Percentiles rank a stretch among this genome's conserved stretches.
Conservation (phyloP, 192 early-diverging fungal genomes). For the Coemansia aciculifera region DNA sequence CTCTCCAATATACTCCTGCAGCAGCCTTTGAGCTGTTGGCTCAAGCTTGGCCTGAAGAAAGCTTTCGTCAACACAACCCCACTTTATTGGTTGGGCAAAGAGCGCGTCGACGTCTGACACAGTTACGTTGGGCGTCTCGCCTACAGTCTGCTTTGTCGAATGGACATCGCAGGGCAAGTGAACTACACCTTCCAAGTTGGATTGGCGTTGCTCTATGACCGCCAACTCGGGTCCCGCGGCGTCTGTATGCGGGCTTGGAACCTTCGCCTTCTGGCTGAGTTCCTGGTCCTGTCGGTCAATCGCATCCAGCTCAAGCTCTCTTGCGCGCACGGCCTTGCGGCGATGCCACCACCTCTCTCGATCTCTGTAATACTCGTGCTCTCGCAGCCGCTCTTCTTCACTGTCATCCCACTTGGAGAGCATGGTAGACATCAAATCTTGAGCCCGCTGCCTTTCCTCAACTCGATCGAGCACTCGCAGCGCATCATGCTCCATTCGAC, state of each 20-base stretch:
- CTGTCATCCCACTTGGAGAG: conserved; percentile 47
- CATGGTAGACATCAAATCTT: conserved; percentile 16
- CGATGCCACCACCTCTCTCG: conserved; percentile 73
- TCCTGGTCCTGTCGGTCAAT: conserved; percentile 61
- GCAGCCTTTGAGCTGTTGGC: conserved; percentile 77
- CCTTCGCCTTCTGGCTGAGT: conserved; percentile 27
- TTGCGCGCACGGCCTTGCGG: conserved; percentile 59
- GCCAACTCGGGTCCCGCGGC: conserved; percentile 14
- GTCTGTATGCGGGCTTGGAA: conserved; percentile 5
- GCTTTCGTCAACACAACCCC: conserved; percentile 31
- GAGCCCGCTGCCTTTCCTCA: conserved; percentile 27
- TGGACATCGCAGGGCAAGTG: not conserved
- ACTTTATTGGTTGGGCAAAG: conserved; percentile 39
- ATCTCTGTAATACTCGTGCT: conserved; percentile 77
- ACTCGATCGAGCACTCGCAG: conserved; percentile 40
- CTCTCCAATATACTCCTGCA: conserved; percentile 73
- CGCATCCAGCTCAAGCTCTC: conserved; percentile 72
- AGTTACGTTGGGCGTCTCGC: not conserved
- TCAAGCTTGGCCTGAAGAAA: conserved; percentile 67
- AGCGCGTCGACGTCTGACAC: conserved; percentile 13
- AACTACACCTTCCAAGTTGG: not conserved
- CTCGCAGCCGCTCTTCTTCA: conserved; percentile 23
- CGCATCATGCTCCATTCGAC: conserved; percentile 22
- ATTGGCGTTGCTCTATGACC: not conserved
- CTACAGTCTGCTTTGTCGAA: not conserved